Conservation (phyloP, 2,329 filamentous ascomycete genomes). For the Penicillium polonicum region DNA sequence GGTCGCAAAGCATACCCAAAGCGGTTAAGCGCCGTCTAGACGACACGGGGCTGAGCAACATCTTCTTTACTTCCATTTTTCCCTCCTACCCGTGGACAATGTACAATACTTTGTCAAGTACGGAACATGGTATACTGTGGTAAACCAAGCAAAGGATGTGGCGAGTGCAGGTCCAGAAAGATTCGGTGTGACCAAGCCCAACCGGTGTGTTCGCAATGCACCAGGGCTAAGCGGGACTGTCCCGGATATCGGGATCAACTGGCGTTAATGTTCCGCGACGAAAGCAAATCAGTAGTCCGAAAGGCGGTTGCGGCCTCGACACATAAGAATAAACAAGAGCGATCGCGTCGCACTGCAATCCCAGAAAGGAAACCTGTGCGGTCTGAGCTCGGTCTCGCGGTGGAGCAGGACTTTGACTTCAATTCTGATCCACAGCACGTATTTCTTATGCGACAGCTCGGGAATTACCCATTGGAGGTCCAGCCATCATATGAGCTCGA, state of each 20-base stretch:
- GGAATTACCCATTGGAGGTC: slow-evolving; percentile 18
- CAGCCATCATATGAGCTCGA: slow-evolving; percentile 26
- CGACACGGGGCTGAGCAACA: neutral
- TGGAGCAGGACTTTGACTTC: slow-evolving; percentile 21
- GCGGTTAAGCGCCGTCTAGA: slow-evolving; percentile 4
- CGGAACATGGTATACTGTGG: slow-evolving; percentile 43
- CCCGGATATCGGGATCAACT: slow-evolving; percentile 65
- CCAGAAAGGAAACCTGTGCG: slow-evolving; percentile 24
- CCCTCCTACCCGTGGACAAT: neutral
- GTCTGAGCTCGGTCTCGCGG: slow-evolving; percentile 1
- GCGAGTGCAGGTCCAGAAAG: slow-evolving; percentile 45
- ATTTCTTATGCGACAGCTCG: slow-evolving; percentile 16
- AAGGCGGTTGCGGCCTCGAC: slow-evolving; percentile 48
- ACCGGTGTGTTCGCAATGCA: slow-evolving; percentile 63
- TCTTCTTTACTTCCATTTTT: neutral
- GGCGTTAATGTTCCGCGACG: slow-evolving; percentile 65
- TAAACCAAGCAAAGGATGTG: slow-evolving; percentile 47
- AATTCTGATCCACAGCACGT: slow-evolving; percentile 19
- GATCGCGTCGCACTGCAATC: slow-evolving; percentile 27
- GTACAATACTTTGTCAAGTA: neutral
- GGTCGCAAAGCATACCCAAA: slow-evolving; percentile 13
- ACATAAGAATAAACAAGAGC: slow-evolving; percentile 12
- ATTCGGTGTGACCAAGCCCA: slow-evolving; percentile 59
- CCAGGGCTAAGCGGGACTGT: slow-evolving; percentile 59
- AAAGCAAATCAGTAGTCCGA: slow-evolving; percentile 61